phyloP scores from a whole-genome alignment of 1,284 basidiomycete genomes.

The Microbotryum saponariae region DNA sequence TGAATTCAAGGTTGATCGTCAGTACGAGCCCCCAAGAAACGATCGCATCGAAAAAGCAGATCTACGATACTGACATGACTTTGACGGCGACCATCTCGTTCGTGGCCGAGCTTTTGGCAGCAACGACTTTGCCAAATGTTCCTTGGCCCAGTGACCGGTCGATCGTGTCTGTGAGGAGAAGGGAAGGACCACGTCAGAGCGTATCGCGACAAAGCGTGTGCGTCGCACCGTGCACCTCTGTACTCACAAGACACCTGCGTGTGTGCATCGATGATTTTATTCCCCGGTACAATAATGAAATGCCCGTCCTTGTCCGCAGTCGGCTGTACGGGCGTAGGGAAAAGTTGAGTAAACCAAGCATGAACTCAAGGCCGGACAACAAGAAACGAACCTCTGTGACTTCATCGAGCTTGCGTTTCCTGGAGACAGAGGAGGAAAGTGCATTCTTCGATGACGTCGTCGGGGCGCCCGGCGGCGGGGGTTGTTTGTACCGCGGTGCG shows the following conservation, averaged over 20 bases:
- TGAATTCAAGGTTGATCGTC: not conserved
- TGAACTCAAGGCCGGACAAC: too few species aligned
- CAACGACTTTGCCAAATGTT: slow-evolving; percentile 98
- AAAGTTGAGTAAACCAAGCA: not conserved
- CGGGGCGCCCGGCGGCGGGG: too few species aligned
- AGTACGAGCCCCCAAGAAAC: not conserved
- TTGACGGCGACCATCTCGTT: slow-evolving; percentile 80
- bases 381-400: too few species aligned
- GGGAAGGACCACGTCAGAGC: too few species aligned
- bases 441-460: too few species aligned
- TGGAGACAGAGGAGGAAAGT: too few species aligned
- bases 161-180: slow-evolving; percentile 49
- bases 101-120: slow-evolving; percentile 60
- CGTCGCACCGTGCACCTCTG: not conserved
- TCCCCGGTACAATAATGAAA: slow-evolving; percentile 39
- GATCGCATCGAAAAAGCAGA: not conserved
- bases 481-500: too few species aligned
- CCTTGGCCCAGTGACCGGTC: slow-evolving; percentile 87
- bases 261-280: not conserved
- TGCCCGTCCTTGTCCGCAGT: slow-evolving; percentile 43
- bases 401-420: too few species aligned
- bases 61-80: slow-evolving; percentile 56
- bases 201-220: too few species aligned
- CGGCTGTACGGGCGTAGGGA: not conserved
- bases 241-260: not conserved